Evolutionary conservation across 352 stramenopile genomes (phyloP).

Genomic region (Phytophthora cactorum): DNA sequence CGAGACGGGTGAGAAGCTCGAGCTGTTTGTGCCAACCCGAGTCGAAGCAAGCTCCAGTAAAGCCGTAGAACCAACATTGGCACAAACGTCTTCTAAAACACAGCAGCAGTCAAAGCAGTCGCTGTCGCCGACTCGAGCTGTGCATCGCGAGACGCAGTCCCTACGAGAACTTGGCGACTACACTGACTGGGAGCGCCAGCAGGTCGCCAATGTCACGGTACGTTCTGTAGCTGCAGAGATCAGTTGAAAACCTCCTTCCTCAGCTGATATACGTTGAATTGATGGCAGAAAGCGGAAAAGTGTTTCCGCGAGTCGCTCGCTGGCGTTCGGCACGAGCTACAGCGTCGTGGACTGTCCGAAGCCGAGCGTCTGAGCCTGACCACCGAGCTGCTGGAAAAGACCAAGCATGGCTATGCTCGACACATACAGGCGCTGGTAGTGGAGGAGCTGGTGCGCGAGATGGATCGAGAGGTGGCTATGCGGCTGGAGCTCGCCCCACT

Average conservation of each 20-base stretch:
- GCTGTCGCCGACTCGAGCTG: slow-evolving; percentile 3
- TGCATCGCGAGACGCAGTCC: slow-evolving; percentile 67
- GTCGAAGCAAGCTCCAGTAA: neutral
- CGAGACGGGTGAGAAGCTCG: slow-evolving; percentile 66
- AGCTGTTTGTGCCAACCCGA: slow-evolving; percentile 30
- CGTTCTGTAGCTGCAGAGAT: neutral
- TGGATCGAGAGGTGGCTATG: slow-evolving; percentile 60
- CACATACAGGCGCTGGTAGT: slow-evolving; percentile 59
- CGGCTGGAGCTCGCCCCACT: slow-evolving; percentile 52
- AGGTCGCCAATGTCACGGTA: slow-evolving; percentile 60
- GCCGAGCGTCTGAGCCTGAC: slow-evolving; percentile 43
- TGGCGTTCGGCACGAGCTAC: slow-evolving; percentile 55
- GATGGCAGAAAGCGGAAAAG: slow-evolving; percentile 52
- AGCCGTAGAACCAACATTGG: neutral
- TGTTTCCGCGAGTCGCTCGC: slow-evolving; percentile 57
- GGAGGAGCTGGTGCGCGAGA: slow-evolving; percentile 72
- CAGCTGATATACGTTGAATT: slow-evolving; percentile 4
- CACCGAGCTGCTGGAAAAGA: slow-evolving; percentile 69
- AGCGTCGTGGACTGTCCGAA: slow-evolving; percentile 47
- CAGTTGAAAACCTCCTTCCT: neutral
- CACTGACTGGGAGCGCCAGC: slow-evolving; percentile 60
- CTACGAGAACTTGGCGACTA: slow-evolving; percentile 48
- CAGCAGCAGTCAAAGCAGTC: neutral
- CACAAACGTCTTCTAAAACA: neutral
- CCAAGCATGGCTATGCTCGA: slow-evolving; percentile 60